phyloP scores from a whole-genome alignment of 139 green algal species.

The Ettlia oleoabundans region DNA sequence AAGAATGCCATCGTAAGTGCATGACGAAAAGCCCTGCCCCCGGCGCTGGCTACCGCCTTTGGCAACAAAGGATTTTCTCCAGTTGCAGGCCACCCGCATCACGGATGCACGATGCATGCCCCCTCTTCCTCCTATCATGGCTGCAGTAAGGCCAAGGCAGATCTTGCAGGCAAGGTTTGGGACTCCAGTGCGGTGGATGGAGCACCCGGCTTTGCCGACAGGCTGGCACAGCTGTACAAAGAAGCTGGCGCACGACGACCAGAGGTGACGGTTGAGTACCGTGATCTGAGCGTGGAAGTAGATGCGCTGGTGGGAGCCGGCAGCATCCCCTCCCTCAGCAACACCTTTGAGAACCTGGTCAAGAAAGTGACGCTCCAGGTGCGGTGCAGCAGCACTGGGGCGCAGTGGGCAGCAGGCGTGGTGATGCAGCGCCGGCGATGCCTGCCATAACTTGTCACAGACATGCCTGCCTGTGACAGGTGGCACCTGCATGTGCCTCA shows the following conservation, averaged over 20 bases:
- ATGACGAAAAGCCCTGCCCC: neutral
- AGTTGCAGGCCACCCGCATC: neutral
- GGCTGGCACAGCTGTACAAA: constrained; percentile 4
- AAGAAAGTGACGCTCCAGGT: constrained; percentile 25
- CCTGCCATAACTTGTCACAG: no score
- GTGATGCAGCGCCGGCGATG: no score
- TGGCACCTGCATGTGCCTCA: no score
- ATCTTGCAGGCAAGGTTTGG: neutral
- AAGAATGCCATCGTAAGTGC: constrained; percentile 12
- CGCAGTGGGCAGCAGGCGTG: no score
- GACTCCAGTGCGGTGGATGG: neutral
- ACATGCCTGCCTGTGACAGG: no score
- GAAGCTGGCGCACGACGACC: constrained; percentile 8
- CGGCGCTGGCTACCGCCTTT: neutral
- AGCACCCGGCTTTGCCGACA: neutral
- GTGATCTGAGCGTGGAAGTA: constrained; percentile 63
- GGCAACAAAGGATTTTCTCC: neutral
- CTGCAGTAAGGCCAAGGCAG: constrained; percentile 1
- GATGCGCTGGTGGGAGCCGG: constrained; percentile 70
- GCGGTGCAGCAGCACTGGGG: neutral
- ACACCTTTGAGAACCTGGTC: constrained; percentile 55
- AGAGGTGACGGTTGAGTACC: constrained; percentile 71
- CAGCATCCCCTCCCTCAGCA: constrained; percentile 64
- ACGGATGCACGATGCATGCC: neutral
- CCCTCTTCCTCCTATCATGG: no score